These are phyloP conservation scores for Exophiala bonariae DNA, from an alignment of 2,329 filamentous ascomycete species.

Conservation along the genomic window DNA sequence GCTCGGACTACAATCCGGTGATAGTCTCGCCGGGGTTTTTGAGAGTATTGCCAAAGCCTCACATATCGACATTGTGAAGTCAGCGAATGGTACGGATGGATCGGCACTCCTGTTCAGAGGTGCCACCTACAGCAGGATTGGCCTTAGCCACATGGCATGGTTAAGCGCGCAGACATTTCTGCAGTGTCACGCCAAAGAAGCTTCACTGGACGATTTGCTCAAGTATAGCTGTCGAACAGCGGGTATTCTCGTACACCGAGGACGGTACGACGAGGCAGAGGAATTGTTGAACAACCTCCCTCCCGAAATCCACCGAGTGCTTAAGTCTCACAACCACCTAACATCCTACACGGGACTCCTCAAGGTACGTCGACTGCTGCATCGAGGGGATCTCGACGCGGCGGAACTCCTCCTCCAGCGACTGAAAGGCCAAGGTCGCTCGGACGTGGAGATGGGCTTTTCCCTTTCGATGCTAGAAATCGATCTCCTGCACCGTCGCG, in stretches of 20 bases:
- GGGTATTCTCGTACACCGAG: slow-evolving; percentile 63
- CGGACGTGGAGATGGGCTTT: slow-evolving; percentile 61
- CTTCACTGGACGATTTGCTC: slow-evolving; percentile 74
- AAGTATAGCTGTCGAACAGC: slow-evolving; percentile 72
- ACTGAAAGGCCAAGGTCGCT: slow-evolving; percentile 52
- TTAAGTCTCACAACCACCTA: slow-evolving; percentile 70
- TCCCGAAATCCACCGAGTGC: slow-evolving; percentile 63
- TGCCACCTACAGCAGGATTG: slow-evolving; percentile 74
- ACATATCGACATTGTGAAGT: slow-evolving; percentile 75
- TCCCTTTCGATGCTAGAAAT: slow-evolving; percentile 61
- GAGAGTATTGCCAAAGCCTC: slow-evolving; percentile 81
- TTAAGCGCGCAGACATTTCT: slow-evolving; percentile 72
- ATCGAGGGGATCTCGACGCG: slow-evolving; percentile 54
- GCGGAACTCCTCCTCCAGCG: slow-evolving; percentile 59
- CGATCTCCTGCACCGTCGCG: slow-evolving; percentile 57
- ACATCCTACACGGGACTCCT: slow-evolving; percentile 43
- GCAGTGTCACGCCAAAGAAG: slow-evolving; percentile 65
- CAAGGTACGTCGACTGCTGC: slow-evolving; percentile 42
- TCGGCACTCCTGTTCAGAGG: slow-evolving; percentile 71
- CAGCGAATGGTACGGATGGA: slow-evolving; percentile 71
- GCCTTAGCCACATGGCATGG: slow-evolving; percentile 54
- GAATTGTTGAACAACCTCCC: slow-evolving; percentile 61
- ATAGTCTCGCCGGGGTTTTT: slow-evolving; percentile 61
- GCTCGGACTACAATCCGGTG: slow-evolving; percentile 67
- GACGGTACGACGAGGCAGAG: slow-evolving; percentile 70